phyloP scores from a whole-genome alignment of 1,139 yeast species.

The Geotrichum reessii region DNA sequence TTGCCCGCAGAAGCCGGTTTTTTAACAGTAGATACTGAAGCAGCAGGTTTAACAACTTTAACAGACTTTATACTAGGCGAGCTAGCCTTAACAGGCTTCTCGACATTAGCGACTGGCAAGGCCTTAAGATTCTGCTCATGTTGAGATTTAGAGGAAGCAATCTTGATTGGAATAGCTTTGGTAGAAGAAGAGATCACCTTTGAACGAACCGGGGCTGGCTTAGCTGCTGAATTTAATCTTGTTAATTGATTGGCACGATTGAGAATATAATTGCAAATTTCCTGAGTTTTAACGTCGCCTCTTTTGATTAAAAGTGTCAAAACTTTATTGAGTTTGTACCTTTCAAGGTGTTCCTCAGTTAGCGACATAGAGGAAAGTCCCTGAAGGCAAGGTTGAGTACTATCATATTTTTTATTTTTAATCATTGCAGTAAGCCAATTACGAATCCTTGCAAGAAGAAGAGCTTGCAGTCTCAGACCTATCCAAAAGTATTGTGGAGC shows the following conservation, averaged over 20 bases:
- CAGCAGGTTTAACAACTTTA: not conserved
- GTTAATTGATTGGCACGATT: conserved; percentile 11
- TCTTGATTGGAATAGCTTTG: not conserved
- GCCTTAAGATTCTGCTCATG: not conserved
- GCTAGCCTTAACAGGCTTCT: not conserved
- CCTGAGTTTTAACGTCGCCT: conserved; percentile 19
- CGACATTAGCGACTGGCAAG: not conserved
- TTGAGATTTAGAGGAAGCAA: not conserved
- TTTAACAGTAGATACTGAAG: conserved; percentile 1
- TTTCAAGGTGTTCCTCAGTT: conserved; percentile 23
- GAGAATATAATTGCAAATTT: conserved; percentile 6
- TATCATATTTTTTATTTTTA: conserved; percentile 22
- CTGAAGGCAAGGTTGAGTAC: conserved; percentile 20
- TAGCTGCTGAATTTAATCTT: conserved; percentile 10
- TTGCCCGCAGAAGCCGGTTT: conserved; percentile 14
- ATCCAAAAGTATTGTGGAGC: conserved; percentile 28
- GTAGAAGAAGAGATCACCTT: not conserved
- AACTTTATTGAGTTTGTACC: conserved; percentile 25
- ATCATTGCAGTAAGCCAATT: conserved; percentile 29
- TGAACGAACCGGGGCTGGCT: not conserved
- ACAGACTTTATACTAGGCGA: conserved; percentile 7
- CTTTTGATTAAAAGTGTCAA: conserved; percentile 22
- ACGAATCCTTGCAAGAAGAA: conserved; percentile 28
- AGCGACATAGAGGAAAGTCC: conserved; percentile 25
- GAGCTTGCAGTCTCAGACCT: conserved; percentile 19